Evolutionary conservation across 306 rosid genomes (phyloP).

Genomic region (Pyrus communis): DNA sequence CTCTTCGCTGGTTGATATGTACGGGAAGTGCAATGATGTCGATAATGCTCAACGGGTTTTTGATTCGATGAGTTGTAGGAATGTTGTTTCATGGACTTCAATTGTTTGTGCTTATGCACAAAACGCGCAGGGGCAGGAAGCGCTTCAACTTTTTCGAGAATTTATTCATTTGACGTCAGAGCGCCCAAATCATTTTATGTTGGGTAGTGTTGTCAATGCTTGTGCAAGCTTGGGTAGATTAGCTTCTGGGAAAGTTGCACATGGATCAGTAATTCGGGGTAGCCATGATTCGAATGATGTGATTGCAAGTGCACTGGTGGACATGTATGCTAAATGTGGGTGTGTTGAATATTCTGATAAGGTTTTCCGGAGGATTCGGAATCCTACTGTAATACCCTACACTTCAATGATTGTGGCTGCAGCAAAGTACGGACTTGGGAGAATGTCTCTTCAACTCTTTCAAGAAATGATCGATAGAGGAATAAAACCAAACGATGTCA

Average conservation of each 20-base stretch:
- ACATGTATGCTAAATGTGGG: conserved; percentile 91
- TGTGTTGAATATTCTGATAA: conserved; percentile 48
- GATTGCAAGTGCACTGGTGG: conserved; percentile 67
- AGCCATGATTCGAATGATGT: conserved; percentile 46
- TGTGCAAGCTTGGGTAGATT: conserved; percentile 71
- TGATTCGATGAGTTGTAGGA: conserved; percentile 48
- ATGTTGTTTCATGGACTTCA: conserved; percentile 82
- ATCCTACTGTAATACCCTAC: conserved; percentile 57
- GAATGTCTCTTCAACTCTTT: conserved; percentile 50
- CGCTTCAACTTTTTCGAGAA: conserved; percentile 45
- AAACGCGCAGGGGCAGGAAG: conserved; percentile 53
- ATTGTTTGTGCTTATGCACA: conserved; percentile 73
- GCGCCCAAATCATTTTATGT: conserved; percentile 65
- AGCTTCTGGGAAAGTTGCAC: conserved; percentile 57
- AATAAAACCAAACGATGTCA: conserved; percentile 59
- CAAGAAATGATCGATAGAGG: conserved; percentile 58
- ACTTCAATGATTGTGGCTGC: conserved; percentile 80
- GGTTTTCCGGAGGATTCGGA: conserved; percentile 44
- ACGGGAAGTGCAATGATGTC: conserved; percentile 66
- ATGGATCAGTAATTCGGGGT: conserved; percentile 50
- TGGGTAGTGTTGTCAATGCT: conserved; percentile 57
- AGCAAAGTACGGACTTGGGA: conserved; percentile 82
- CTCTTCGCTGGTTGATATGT: conserved; percentile 78
- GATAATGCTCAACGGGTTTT: conserved; percentile 46
- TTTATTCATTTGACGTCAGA: conserved; percentile 30